Conservation (phyloP, 192 early-diverging fungal species). For the Pecoramyces ruminantium region DNA sequence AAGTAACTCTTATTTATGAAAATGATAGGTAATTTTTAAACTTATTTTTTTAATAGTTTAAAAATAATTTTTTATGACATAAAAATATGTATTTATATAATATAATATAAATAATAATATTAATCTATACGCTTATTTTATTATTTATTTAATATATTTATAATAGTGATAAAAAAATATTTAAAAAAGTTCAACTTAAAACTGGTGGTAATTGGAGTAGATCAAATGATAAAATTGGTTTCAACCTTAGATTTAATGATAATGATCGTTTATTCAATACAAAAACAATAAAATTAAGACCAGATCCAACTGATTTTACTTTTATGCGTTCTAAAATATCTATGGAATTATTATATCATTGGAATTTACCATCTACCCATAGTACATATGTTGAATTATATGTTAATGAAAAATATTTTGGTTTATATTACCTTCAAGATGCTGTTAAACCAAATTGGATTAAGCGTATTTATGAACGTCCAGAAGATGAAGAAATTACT, state of each 20-base stretch:
- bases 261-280: background rate
- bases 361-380: background rate
- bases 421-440: background rate
- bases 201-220: background rate
- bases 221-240: background rate
- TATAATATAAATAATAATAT: no score
- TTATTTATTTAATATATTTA: background rate
- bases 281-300: background rate
- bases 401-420: background rate
- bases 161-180: background rate
- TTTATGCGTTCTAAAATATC: background rate
- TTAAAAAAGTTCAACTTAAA: background rate
- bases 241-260: background rate
- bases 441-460: background rate
- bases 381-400: background rate
- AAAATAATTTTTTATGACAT: no score
- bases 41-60: no score
- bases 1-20: no score
- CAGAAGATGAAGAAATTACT: background rate
- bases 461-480: background rate
- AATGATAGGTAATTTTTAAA: no score
- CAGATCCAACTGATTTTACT: background rate
- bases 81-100: no score
- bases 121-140: no score
- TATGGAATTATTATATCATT: background rate